A percentile compares a stretch with the other conserved stretches of the same genome.
These are phyloP conservation scores for Lecanicillium sp. DNA, from an alignment of 2,329 filamentous ascomycete species.

Conservation along the genomic window DNA sequence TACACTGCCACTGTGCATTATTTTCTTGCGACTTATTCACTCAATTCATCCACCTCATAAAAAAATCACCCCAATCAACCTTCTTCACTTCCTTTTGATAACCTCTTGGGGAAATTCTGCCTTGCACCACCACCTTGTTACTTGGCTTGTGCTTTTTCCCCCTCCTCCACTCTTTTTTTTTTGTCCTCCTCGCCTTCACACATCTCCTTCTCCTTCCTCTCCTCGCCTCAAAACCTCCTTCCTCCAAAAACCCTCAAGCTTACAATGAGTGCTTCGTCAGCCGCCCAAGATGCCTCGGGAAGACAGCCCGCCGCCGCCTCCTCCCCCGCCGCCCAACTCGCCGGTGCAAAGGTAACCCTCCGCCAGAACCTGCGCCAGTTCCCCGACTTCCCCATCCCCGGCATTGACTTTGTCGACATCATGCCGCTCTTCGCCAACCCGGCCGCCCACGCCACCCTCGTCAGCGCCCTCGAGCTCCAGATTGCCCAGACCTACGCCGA, in stretches of 20 bases:
- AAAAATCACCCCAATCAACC: no score
- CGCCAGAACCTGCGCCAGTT: constrained; percentile 72
- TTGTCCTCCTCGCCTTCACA: not conserved
- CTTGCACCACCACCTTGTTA: constrained; percentile 5
- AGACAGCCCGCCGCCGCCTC: constrained; percentile 56
- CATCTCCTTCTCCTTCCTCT: not conserved
- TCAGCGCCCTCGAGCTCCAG: constrained; percentile 81
- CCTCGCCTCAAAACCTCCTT: not conserved
- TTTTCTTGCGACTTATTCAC: constrained; percentile 6
- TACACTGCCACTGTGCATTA: no score
- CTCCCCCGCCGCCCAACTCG: constrained; percentile 58
- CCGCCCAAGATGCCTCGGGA: constrained; percentile 53
- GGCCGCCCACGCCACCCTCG: constrained; percentile 64
- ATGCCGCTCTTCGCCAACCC: constrained; percentile 88
- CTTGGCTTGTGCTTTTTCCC: not conserved
- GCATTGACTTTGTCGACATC: constrained; percentile 97
- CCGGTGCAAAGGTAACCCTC: constrained; percentile 66
- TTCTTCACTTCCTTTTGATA: not conserved
- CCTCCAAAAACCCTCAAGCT: not conserved
- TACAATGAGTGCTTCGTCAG: constrained; percentile 25
- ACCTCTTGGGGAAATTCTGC: not conserved
- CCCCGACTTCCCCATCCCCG: constrained; percentile 84
- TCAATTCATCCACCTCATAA: constrained; percentile 1
- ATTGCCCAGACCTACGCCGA: constrained; percentile 56
- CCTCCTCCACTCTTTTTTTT: not conserved